phyloP scores from a whole-genome alignment of 164 flowering plant genomes.

The Echeveria elegans region DNA sequence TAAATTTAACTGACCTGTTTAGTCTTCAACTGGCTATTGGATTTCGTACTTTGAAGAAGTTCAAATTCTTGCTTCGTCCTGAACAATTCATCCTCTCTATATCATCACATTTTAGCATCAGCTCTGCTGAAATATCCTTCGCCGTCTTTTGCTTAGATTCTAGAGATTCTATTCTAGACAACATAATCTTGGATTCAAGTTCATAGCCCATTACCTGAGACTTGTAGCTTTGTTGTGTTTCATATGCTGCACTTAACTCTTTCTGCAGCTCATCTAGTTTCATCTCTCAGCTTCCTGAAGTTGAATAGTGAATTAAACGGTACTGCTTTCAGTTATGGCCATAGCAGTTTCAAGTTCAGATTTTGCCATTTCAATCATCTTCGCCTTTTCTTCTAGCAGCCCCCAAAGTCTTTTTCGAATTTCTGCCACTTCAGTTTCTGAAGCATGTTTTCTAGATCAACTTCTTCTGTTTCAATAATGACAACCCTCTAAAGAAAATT shows the following conservation, averaged over 20 bases:
- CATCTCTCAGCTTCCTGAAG: slow-evolving; percentile 36
- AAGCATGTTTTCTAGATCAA: slow-evolving; percentile 15
- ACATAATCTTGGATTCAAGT: slow-evolving; percentile 35
- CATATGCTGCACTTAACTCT: slow-evolving; percentile 33
- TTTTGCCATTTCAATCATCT: slow-evolving; percentile 43
- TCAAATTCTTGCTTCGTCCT: slow-evolving; percentile 34
- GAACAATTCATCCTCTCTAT: slow-evolving; percentile 45
- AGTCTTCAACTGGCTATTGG: slow-evolving; percentile 39
- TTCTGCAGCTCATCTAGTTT: slow-evolving; percentile 41
- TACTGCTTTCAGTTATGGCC: slow-evolving; percentile 24
- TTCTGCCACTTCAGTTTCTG: neutral
- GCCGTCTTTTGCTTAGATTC: slow-evolving; percentile 45
- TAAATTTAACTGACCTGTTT: slow-evolving; percentile 41
- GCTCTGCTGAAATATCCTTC: slow-evolving; percentile 32
- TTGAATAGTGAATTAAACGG: slow-evolving; percentile 25
- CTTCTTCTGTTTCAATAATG: slow-evolving; percentile 37
- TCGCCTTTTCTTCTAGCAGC: slow-evolving; percentile 22
- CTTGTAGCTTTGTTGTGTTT: slow-evolving; percentile 40
- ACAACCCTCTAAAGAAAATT: slow-evolving; percentile 21
- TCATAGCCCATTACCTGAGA: slow-evolving; percentile 35
- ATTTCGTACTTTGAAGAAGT: slow-evolving; percentile 19
- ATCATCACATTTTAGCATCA: slow-evolving; percentile 29
- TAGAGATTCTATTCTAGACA: slow-evolving; percentile 34
- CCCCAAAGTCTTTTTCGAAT: slow-evolving; percentile 17
- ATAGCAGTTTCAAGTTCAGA: slow-evolving; percentile 31